Evolutionary conservation across 1,139 yeast genomes (phyloP).

Genomic region (Suhomyces maxii): DNA sequence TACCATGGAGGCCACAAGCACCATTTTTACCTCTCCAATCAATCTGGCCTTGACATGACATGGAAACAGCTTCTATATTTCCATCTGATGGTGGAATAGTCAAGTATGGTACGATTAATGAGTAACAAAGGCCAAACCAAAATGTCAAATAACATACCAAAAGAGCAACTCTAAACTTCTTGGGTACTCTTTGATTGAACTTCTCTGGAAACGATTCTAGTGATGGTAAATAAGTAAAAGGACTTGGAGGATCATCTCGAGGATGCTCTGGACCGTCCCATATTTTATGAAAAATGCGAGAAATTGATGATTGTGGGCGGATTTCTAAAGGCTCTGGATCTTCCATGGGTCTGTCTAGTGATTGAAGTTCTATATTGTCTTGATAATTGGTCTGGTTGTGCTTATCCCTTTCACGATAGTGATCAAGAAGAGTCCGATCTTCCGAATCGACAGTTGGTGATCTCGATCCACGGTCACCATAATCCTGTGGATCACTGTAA

Average conservation of each 20-base stretch:
- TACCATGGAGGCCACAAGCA: conserved; percentile 73
- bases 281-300: conserved; percentile 8
- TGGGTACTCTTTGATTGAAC: conserved; percentile 31
- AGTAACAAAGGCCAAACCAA: conserved; percentile 35
- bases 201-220: conserved; percentile 48
- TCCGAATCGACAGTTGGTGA: too few species aligned
- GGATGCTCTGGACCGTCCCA: conserved; percentile 58
- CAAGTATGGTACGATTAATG: conserved; percentile 40
- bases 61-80: conserved; percentile 20
- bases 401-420: background rate
- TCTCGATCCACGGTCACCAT: too few species aligned
- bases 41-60: conserved; percentile 21
- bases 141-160: conserved; percentile 38
- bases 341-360: conserved; percentile 3
- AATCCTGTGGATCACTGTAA: too few species aligned
- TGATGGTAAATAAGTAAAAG: conserved; percentile 23
- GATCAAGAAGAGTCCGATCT: too few species aligned
- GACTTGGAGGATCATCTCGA: conserved; percentile 48
- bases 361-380: conserved; percentile 3
- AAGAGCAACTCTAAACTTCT: conserved; percentile 25
- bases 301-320: background rate
- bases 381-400: background rate
- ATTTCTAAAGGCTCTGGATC: background rate
- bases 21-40: conserved; percentile 75
- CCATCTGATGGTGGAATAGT: conserved; percentile 19